These are phyloP conservation scores for Pyrus pyrifolia DNA, from an alignment of 306 rosid species.

Conservation along the genomic window DNA sequence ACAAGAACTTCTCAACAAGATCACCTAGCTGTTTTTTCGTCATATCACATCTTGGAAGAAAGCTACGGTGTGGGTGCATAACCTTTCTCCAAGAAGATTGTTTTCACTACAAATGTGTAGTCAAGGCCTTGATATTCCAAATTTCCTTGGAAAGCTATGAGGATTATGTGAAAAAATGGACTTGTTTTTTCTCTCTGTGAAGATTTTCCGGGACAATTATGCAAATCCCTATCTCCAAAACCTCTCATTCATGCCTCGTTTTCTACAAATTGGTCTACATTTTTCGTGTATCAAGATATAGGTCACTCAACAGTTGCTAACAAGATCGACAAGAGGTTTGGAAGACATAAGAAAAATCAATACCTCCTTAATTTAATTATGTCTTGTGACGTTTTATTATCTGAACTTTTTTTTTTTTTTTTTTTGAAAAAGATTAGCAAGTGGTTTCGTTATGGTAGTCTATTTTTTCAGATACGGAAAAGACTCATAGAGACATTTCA, in stretches of 20 bases:
- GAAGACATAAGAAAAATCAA: too few relatives aligned
- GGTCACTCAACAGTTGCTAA: background rate
- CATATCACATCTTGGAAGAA: background rate
- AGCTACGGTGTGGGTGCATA: background rate
- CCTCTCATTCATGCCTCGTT: background rate
- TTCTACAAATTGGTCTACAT: background rate
- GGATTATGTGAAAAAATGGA: background rate
- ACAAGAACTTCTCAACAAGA: background rate
- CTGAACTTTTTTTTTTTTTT: background rate
- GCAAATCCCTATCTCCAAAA: background rate
- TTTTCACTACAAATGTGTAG: background rate
- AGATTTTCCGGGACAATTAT: background rate
- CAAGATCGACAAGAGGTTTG: background rate
- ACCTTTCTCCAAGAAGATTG: background rate
- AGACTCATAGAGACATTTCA: too few relatives aligned
- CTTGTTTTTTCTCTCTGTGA: background rate
- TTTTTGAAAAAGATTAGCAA: too few relatives aligned
- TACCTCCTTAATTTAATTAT: too few relatives aligned
- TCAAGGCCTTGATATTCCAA: background rate
- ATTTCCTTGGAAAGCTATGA: background rate
- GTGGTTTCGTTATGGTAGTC: too few relatives aligned
- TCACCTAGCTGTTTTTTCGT: background rate
- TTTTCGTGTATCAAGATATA: background rate
- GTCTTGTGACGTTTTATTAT: background rate
- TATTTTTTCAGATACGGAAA: too few relatives aligned